A percentile compares a stretch with the other conserved stretches of the same genome.
Evolutionary conservation across 306 rosid species (phyloP).

Genomic region (Biancaea sappan): DNA sequence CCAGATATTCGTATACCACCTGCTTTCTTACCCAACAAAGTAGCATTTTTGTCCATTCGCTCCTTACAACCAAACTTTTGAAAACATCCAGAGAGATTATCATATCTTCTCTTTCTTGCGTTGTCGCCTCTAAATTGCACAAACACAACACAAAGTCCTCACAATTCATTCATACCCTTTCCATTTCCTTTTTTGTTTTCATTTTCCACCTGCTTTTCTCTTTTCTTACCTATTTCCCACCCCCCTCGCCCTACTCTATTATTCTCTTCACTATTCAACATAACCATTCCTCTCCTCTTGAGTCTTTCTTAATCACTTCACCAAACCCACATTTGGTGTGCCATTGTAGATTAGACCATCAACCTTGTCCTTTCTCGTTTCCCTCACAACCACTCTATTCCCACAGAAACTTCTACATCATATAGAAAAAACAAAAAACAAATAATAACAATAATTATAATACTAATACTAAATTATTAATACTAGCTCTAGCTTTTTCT

Average conservation of each 20-base stretch:
- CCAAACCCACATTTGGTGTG: conserved; percentile 39
- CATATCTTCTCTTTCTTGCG: background rate
- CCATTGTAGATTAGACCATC: conserved; percentile 16
- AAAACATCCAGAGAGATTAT: background rate
- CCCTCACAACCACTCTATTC: conserved; percentile 51
- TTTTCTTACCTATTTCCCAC: conserved; percentile 41
- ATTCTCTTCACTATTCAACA: conserved; percentile 41
- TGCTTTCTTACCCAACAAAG: conserved; percentile 11
- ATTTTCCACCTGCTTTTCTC: conserved; percentile 53
- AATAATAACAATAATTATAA: background rate
- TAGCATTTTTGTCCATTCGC: background rate
- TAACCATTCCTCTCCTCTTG: conserved; percentile 38
- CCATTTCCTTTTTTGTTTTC: conserved; percentile 30
- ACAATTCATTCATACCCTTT: conserved; percentile 28
- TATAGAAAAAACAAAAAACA: background rate
- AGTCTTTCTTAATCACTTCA: conserved; percentile 27
- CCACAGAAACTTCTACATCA: conserved; percentile 23
- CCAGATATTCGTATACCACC: background rate
- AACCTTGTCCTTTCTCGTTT: conserved; percentile 35
- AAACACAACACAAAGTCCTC: background rate
- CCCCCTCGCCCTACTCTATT: no score
- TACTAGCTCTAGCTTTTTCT: conserved; percentile 15
- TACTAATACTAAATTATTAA: no score
- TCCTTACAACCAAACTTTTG: background rate
- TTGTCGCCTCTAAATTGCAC: conserved; percentile 16